Percentiles rank a stretch among this genome's conserved stretches.
Evolutionary conservation across 352 stramenopile genomes (phyloP).

Genomic region (Globisporangium acanthophoron): DNA sequence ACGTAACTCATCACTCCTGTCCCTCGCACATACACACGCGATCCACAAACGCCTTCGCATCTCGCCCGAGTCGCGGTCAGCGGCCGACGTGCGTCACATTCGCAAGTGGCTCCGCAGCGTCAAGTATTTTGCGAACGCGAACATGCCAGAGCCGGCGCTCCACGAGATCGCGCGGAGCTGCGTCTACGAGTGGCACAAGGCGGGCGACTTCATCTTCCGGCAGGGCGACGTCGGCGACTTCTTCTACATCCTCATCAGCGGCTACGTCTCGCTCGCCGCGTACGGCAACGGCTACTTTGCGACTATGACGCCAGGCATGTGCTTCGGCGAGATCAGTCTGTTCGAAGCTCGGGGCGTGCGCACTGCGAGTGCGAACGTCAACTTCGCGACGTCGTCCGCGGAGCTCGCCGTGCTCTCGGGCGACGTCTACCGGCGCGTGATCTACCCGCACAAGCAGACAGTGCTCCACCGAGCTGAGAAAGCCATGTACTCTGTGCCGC

Average conservation of each 20-base stretch:
- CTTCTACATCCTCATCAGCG: conserved; percentile 73
- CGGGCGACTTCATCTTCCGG: conserved; percentile 65
- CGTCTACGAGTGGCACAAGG: conserved; percentile 29
- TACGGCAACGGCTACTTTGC: conserved; percentile 65
- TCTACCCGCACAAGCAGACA: conserved; percentile 70
- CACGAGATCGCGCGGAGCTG: conserved; percentile 49
- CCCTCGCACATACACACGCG: conserved; percentile 23
- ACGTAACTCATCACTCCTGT: conserved; percentile 26
- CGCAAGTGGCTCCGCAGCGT: conserved; percentile 60
- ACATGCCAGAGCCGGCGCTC: conserved; percentile 40
- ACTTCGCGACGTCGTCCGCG: conserved; percentile 35
- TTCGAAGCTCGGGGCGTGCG: conserved; percentile 42
- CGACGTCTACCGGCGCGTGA: conserved; percentile 58
- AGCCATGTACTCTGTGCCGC: conserved; percentile 42
- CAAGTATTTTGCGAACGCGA: conserved; percentile 61
- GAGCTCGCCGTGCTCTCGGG: conserved; percentile 54
- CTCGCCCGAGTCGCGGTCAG: conserved; percentile 25
- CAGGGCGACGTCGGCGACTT: conserved; percentile 59
- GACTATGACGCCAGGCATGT: conserved; percentile 53
- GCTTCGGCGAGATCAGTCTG: conserved; percentile 73
- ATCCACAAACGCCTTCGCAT: conserved; percentile 37
- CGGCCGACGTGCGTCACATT: conserved; percentile 43
- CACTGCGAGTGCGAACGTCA: conserved; percentile 62
- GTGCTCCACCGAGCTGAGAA: conserved; percentile 52
- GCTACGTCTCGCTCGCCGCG: conserved; percentile 53